A percentile compares a stretch with the other conserved stretches of the same genome.
Evolutionary conservation across 306 rosid genomes (phyloP).

Genomic region (Pueraria montana): DNA sequence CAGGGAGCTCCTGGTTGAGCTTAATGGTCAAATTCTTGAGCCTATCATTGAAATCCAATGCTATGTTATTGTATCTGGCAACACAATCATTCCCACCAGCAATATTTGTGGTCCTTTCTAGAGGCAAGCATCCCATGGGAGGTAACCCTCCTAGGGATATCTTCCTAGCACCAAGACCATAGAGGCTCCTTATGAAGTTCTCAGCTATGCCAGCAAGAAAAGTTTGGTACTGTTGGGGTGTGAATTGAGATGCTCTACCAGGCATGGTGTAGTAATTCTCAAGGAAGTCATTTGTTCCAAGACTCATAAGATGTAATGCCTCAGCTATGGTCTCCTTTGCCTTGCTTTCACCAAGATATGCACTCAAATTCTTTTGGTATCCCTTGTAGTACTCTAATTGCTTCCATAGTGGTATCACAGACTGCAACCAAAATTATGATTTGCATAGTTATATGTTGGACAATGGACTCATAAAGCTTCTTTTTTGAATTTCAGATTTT

Average conservation of each 20-base stretch:
- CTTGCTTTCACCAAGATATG: conserved; percentile 60
- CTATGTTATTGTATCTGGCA: conserved; percentile 59
- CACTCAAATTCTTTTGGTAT: conserved; percentile 68
- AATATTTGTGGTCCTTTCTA: conserved; percentile 79
- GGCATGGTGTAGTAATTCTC: conserved; percentile 85
- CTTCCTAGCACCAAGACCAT: conserved; percentile 82
- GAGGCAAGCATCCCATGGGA: conserved; percentile 96
- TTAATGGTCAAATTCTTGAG: conserved; percentile 56
- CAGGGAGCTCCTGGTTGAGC: conserved; percentile 73
- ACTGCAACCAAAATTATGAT: conserved; percentile 57
- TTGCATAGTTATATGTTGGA: conserved; percentile 10
- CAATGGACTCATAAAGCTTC: neutral
- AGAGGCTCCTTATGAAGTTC: conserved; percentile 66
- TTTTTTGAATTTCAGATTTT: conserved; percentile 10
- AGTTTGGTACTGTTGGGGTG: conserved; percentile 59
- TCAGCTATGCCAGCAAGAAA: conserved; percentile 72
- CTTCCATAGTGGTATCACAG: conserved; percentile 89
- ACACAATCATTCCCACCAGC: conserved; percentile 63
- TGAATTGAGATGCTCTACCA: conserved; percentile 63
- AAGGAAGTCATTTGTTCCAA: conserved; percentile 91
- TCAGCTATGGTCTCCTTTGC: conserved; percentile 63
- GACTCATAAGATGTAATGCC: conserved; percentile 71
- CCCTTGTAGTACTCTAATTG: conserved; percentile 78
- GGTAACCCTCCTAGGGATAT: conserved; percentile 91
- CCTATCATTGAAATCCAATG: conserved; percentile 78